Base-by-base conservation (phyloP, 306 rosid genomes). In the Quillaja saponaria region DNA sequence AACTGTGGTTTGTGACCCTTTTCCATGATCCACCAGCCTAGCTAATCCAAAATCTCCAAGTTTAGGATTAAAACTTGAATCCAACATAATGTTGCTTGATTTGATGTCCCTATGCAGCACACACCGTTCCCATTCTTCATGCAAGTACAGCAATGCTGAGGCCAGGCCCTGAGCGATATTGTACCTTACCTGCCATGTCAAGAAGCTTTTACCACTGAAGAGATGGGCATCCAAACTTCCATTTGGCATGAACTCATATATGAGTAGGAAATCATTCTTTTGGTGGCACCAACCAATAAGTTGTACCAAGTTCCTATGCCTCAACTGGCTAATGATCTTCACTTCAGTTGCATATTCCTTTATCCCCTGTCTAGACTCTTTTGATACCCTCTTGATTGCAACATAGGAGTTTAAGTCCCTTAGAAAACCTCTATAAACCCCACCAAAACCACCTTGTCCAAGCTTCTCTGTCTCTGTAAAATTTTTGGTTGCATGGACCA, bases 31-130 rank as follows among this genome's bases (percentile, higher is more conserved):
- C 53, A 71, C 80, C 1, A 78, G 16, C 57, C 79, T 71, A 3
- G 83, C 83, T 12, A 78, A 64, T 8, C 86, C 83, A 55, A 81
- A 78, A 31, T 81, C 83, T 3, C 81, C 81, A 35, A 81, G 74
- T 64, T 71, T 71, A 0, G 71, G 64, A 40, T 63, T 81, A 61
- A 81, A 77, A 41, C 62, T 21, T 8, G 81, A 71, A 37, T 78
- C 81, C 75, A 81, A 31, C 83, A 74, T 71, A 1, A 81, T 61
- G 71, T 81, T 81, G 68, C 81, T 81, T 31, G 86, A 13, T 64
- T 78, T 81, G 15, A 81, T 71, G 13, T 78, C 86, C 49, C 83
- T 74, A 6, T 81, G 83, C 35, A 81, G 49, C 10, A 81, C 83
- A 63, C 67, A 78, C 21, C 71, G 68, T 18, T 71, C 82, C 73